These are phyloP conservation scores for Drechslera avenae DNA, from an alignment of 2,329 filamentous ascomycete species.

Conservation along the genomic window DNA sequence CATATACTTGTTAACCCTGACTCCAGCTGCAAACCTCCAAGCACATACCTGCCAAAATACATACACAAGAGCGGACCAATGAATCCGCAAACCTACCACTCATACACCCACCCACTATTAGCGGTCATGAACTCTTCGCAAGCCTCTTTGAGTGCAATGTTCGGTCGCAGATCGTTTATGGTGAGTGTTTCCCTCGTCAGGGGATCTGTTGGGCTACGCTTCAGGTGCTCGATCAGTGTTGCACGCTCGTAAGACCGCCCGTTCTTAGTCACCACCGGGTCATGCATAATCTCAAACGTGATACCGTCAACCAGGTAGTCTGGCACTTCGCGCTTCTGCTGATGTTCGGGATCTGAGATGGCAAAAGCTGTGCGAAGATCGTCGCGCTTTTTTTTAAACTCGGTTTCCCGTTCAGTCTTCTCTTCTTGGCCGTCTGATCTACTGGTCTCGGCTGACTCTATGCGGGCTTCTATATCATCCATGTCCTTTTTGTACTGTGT, in stretches of 20 bases:
- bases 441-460: constrained; percentile 47
- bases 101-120: constrained; percentile 85
- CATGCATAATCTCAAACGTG: constrained; percentile 73
- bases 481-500: constrained; percentile 40
- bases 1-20: neutral
- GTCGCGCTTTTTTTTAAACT: constrained; percentile 50
- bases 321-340: constrained; percentile 62
- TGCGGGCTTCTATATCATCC: constrained; percentile 48
- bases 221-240: constrained; percentile 84
- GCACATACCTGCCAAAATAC: constrained; percentile 21
- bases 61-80: constrained; percentile 14
- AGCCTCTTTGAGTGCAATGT: constrained; percentile 78
- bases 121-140: constrained; percentile 83
- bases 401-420: constrained; percentile 51
- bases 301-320: constrained; percentile 81
- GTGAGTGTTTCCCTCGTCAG: constrained; percentile 77
- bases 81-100: constrained; percentile 66
- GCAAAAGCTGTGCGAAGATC: constrained; percentile 55
- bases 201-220: constrained; percentile 76
- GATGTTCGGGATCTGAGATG: constrained; percentile 52
- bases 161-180: constrained; percentile 74
- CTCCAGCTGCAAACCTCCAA: neutral
- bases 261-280: constrained; percentile 74
- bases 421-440: constrained; percentile 55
- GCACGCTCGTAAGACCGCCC: constrained; percentile 90